phyloP scores from a whole-genome alignment of 2,329 filamentous ascomycete genomes.

The Talaromyces sp. region DNA sequence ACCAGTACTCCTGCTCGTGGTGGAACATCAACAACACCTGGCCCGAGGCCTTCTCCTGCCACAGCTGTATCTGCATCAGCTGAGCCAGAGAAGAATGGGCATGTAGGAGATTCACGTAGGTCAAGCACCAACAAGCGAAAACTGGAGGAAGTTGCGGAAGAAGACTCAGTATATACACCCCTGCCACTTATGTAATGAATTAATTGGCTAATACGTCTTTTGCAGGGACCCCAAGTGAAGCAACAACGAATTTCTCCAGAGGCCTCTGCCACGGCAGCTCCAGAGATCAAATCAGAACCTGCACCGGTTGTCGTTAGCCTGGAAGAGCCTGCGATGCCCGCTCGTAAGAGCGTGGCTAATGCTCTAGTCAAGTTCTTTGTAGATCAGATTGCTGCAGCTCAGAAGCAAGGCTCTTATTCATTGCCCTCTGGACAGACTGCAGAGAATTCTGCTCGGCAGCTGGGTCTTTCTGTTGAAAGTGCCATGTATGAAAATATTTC shows the following conservation, averaged over 20 bases:
- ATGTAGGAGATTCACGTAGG: conserved; percentile 23
- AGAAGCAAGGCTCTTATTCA: conserved; percentile 66
- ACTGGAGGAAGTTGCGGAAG: conserved; percentile 43
- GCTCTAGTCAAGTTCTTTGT: conserved; percentile 71
- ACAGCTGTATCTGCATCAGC: conserved; percentile 27
- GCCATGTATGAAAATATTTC: conserved; percentile 59
- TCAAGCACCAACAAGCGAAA: conserved; percentile 49
- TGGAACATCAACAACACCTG: conserved; percentile 32
- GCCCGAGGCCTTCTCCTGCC: conserved; percentile 25
- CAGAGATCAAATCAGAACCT: conserved; percentile 37
- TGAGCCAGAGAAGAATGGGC: conserved; percentile 33
- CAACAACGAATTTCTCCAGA: conserved; percentile 43
- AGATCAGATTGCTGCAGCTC: conserved; percentile 66
- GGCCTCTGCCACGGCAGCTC: conserved; percentile 21
- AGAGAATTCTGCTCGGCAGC: conserved; percentile 66
- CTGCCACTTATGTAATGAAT: not conserved
- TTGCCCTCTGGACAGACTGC: conserved; percentile 66
- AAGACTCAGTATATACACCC: conserved; percentile 35
- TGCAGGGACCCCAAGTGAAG: conserved; percentile 46
- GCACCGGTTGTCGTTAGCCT: conserved; percentile 39
- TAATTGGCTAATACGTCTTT: conserved; percentile 27
- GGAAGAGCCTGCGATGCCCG: conserved; percentile 60
- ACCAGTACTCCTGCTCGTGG: conserved; percentile 42
- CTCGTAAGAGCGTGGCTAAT: conserved; percentile 69
- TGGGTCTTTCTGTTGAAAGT: conserved; percentile 80